Evolutionary conservation across 345 rosid genomes (phyloP).

Genomic region (Geranium brycei): DNA sequence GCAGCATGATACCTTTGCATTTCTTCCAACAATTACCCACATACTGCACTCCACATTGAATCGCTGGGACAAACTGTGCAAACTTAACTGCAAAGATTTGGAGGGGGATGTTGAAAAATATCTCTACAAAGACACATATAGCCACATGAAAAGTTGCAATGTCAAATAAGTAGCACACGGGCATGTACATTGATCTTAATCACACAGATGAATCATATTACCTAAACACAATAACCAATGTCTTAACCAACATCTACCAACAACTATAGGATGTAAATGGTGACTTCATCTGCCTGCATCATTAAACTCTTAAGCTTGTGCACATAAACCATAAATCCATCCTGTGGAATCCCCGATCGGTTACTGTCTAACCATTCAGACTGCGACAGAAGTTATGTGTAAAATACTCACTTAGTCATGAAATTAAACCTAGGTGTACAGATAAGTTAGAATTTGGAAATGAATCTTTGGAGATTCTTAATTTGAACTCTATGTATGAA

Average conservation of each 20-base stretch:
- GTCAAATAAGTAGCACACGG: not conserved
- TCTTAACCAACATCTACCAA: not conserved
- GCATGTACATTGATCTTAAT: not conserved
- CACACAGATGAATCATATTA: not conserved
- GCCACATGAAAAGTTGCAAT: not conserved
- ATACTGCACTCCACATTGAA: conserved; percentile 66
- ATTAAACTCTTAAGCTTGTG: not conserved
- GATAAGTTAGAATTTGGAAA: not conserved
- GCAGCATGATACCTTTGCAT: conserved; percentile 96
- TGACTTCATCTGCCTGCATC: not conserved
- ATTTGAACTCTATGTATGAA: not conserved
- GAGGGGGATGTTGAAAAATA: not conserved
- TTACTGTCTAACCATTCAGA: not conserved
- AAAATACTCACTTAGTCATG: not conserved
- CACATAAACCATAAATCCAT: not conserved
- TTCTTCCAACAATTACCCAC: conserved; percentile 81
- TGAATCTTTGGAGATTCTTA: not conserved
- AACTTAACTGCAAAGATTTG: conserved; percentile 22
- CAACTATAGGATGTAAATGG: not conserved
- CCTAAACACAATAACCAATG: not conserved
- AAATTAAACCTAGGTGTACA: not conserved
- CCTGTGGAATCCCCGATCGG: not conserved
- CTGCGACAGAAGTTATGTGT: not conserved
- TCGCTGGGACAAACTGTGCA: conserved; percentile 21
- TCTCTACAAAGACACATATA: not conserved